phyloP scores from a whole-genome alignment of 345 rosid species.

The Luvunga scandens region DNA sequence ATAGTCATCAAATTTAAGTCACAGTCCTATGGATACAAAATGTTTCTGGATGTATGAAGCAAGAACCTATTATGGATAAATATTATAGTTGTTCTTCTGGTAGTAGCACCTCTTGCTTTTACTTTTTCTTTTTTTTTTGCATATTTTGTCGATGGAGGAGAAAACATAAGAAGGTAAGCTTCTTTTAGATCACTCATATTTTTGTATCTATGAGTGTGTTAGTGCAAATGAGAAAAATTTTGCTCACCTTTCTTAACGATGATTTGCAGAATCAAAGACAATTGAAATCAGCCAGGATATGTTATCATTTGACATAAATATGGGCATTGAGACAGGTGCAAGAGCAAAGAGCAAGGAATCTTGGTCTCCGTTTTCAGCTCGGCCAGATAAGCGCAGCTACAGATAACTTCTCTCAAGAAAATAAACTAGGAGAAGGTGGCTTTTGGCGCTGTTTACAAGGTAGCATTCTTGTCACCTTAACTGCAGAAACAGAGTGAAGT shows the following conservation, averaged over 20 bases:
- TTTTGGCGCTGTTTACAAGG: background rate
- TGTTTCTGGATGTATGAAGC: background rate
- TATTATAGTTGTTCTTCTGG: background rate
- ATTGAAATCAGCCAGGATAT: background rate
- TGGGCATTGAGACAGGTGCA: background rate
- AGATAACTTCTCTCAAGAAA: background rate
- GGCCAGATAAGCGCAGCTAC: no score
- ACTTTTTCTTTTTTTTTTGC: no score
- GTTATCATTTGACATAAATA: background rate
- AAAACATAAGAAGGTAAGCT: background rate
- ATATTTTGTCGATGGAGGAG: background rate
- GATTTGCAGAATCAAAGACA: background rate
- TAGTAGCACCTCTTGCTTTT: no score
- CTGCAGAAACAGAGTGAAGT: background rate
- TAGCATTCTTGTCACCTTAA: no score
- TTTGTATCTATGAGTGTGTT: background rate
- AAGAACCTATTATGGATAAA: background rate
- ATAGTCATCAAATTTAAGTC: no score
- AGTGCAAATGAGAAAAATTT: no score
- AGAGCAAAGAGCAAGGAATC: background rate
- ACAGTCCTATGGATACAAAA: background rate
- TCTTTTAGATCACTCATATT: no score
- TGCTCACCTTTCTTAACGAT: no score
- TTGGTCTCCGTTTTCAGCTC: background rate
- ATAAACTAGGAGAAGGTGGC: background rate